Percentiles rank a stretch among this genome's conserved stretches.
Evolutionary conservation across 2,329 filamentous ascomycete genomes (phyloP).

Genomic region (Aspergillus sp.): DNA sequence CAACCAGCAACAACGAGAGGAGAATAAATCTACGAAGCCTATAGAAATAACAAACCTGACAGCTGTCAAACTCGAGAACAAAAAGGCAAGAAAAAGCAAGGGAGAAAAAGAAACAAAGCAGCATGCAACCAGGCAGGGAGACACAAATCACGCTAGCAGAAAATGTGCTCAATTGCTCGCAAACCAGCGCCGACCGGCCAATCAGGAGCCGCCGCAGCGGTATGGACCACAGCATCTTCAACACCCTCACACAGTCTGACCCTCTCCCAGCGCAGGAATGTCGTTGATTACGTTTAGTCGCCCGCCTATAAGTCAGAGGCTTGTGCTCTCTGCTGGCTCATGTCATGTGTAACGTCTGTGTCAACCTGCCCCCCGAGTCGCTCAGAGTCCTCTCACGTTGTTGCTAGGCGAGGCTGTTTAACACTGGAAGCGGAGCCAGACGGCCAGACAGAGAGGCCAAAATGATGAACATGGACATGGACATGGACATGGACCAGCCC

Average conservation of each 20-base stretch:
- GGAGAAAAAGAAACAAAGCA: background rate
- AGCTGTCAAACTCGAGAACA: background rate
- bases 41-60: background rate
- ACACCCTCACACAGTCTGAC: background rate
- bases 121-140: background rate
- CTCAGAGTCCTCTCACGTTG: no score
- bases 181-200: constrained; percentile 9
- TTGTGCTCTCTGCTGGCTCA: background rate
- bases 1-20: background rate
- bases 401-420: no score
- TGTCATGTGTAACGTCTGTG: no score
- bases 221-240: background rate
- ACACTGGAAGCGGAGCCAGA: background rate
- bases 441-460: background rate
- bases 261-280: no score
- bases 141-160: background rate
- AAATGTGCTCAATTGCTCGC: constrained; percentile 32
- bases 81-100: background rate
- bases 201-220: constrained; percentile 8
- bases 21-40: background rate
- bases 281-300: background rate
- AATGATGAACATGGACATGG: background rate
- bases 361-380: no score
- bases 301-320: background rate
- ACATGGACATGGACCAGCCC: background rate